Percentiles rank a stretch among this genome's conserved stretches.
Conservation (phyloP, 2,329 filamentous ascomycete species). For the Metarhizium anisopliae region DNA sequence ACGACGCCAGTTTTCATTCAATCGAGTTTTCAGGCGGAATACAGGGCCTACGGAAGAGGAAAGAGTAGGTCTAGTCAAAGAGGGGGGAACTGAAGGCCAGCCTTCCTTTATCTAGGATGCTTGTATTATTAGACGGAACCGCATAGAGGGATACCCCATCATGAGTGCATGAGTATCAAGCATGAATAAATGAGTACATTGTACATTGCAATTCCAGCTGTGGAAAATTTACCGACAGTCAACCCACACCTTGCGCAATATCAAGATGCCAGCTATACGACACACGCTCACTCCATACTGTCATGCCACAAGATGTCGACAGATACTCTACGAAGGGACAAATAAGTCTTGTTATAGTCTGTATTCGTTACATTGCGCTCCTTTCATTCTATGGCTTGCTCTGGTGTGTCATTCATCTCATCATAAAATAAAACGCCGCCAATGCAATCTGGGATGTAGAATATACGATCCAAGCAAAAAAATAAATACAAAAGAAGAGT, state of each 20-base stretch:
- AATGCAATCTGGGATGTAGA: neutral
- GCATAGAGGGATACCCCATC: neutral
- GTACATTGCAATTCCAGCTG: neutral
- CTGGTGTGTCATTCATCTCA: neutral
- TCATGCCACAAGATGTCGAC: neutral
- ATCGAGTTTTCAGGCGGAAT: slow-evolving; percentile 59
- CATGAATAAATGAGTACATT: neutral
- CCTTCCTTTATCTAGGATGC: slow-evolving; percentile 1
- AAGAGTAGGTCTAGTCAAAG: slow-evolving; percentile 70
- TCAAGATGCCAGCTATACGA: too few species aligned
- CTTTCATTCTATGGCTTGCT: neutral
- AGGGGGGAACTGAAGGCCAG: slow-evolving; percentile 18
- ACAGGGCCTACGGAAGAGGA: slow-evolving; percentile 69
- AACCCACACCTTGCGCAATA: too few species aligned
- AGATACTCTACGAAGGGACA: neutral
- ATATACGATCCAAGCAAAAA: neutral
- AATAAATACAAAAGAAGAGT: neutral
- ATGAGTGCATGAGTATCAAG: neutral
- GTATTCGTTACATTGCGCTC: neutral
- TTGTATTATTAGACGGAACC: neutral
- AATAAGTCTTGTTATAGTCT: neutral
- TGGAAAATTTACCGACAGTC: too few species aligned
- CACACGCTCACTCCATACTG: neutral
- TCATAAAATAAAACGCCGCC: neutral
- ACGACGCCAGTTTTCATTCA: slow-evolving; percentile 83